These are phyloP conservation scores for Globisporangium nodosum DNA, from an alignment of 352 stramenopile genomes.

Conservation along the genomic window DNA sequence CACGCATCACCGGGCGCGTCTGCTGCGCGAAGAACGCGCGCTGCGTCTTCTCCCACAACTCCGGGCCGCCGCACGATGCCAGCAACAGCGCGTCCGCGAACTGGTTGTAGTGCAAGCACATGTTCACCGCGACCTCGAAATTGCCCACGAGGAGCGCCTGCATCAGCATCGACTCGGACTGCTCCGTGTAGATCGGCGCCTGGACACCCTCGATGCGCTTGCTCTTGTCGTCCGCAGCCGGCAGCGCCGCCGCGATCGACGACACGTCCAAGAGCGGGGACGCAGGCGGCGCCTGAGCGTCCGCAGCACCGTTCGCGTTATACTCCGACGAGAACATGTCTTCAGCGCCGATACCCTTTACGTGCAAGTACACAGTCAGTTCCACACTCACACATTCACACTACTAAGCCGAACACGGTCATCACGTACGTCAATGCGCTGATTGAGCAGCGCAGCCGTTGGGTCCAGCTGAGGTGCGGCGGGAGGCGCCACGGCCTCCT, in stretches of 20 bases:
- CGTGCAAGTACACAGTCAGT: slow-evolving; percentile 13
- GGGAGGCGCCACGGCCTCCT: slow-evolving; percentile 22
- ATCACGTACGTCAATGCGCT: slow-evolving; percentile 69
- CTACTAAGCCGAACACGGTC: no score
- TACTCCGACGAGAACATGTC: slow-evolving; percentile 77
- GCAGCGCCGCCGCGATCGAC: slow-evolving; percentile 38
- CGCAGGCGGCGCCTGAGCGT: slow-evolving; percentile 14
- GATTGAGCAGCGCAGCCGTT: slow-evolving; percentile 43
- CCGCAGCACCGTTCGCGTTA: slow-evolving; percentile 29
- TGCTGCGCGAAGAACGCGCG: slow-evolving; percentile 91
- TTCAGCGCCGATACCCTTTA: slow-evolving; percentile 52
- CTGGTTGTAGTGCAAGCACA: slow-evolving; percentile 94
- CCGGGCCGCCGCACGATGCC: slow-evolving; percentile 87
- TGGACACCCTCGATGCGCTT: slow-evolving; percentile 62
- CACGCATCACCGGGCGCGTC: slow-evolving; percentile 91
- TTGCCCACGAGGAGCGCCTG: slow-evolving; percentile 96
- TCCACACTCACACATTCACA: slow-evolving; percentile 4
- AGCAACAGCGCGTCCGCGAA: slow-evolving; percentile 96
- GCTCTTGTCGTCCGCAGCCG: slow-evolving; percentile 62
- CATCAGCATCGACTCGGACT: slow-evolving; percentile 92
- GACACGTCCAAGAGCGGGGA: slow-evolving; percentile 46
- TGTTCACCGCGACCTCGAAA: slow-evolving; percentile 97
- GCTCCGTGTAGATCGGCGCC: slow-evolving; percentile 74
- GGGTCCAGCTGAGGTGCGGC: slow-evolving; percentile 30
- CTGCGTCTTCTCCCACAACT: slow-evolving; percentile 96